Evolutionary conservation across 2,329 filamentous ascomycete genomes (phyloP), one percentile per base, ranked within the genome.

Genomic region (Fusarium armeniacum): DNA sequence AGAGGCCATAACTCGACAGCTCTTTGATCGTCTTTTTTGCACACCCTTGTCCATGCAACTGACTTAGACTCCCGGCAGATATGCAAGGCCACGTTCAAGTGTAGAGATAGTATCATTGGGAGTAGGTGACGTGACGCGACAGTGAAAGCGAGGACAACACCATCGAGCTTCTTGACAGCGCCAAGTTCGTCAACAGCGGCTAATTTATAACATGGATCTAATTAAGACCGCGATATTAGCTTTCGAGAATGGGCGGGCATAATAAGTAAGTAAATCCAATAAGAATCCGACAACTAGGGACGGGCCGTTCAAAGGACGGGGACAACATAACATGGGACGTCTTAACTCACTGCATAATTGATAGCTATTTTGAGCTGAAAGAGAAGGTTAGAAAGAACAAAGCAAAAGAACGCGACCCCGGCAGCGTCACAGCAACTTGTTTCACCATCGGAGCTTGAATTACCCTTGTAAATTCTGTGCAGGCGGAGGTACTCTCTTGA

Each of bases 281-380:
- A 62, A 46, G 40, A 55, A 47, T 56, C 58, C 52, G 54, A 71
- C 55, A 73, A 56, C 74, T 75, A 75, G 73, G 74, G 74, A 75
- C 74, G 74, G 74, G 52, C 73, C 74, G 74, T 71, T 40, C 22
- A 64, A 61, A 66, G 43, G 56, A 75, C 63, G 70, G 61, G 61
- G 64, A 55, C 20, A 18, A 30, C 38, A 61, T 61, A 61, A 56
- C 62, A 66, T 70, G 60, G 62, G 50, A 68, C 53, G 52, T 58
- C 54, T 58, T 58, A 52, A 63, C 63, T 56, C 33, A 63, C 52
- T 60, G 46, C 45, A 43, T 47, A 55, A 59, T 52, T 54, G 53
- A 50, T 46, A 69, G 44, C 45, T 61, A 69, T 49, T 63, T 62
- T 36, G 35, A 66, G 54, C 49, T 58, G 56, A 64, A 51, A 52